Evolutionary conservation across 1,284 basidiomycete genomes (phyloP).

Genomic region (Ustilago trichophora): DNA sequence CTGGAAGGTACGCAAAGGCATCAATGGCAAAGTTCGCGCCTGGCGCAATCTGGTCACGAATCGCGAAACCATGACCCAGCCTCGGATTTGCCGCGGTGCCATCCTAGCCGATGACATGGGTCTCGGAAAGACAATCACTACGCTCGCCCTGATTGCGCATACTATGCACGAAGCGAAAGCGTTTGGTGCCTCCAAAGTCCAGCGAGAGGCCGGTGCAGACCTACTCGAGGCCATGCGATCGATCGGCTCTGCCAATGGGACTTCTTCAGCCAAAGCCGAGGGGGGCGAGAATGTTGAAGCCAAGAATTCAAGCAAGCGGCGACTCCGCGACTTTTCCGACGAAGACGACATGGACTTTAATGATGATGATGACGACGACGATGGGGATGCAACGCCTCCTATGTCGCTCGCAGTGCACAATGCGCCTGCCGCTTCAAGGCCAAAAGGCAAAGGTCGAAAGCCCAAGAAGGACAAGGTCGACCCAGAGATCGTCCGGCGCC

Average conservation of each 20-base stretch:
- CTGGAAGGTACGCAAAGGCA: constrained; percentile 77
- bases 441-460: constrained; percentile 68
- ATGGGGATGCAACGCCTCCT: constrained; percentile 12
- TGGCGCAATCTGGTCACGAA: constrained; percentile 80
- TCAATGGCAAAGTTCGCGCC: constrained; percentile 70
- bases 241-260: background rate
- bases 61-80: constrained; percentile 74
- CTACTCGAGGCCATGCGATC: constrained; percentile 9
- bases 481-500: constrained; percentile 44
- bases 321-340: constrained; percentile 11
- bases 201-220: constrained; percentile 13
- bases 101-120: constrained; percentile 84
- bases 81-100: constrained; percentile 80
- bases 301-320: constrained; percentile 5
- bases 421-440: constrained; percentile 24
- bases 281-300: constrained; percentile 6
- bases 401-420: constrained; percentile 34
- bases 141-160: constrained; percentile 86
- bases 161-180: constrained; percentile 77
- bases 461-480: constrained; percentile 72
- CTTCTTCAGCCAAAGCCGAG: background rate
- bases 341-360: constrained; percentile 5
- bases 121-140: constrained; percentile 95
- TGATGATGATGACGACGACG: constrained; percentile 8
- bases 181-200: constrained; percentile 71